phyloP scores from a whole-genome alignment of 768 basidiomycete species.

The Tricholomella constricta region DNA sequence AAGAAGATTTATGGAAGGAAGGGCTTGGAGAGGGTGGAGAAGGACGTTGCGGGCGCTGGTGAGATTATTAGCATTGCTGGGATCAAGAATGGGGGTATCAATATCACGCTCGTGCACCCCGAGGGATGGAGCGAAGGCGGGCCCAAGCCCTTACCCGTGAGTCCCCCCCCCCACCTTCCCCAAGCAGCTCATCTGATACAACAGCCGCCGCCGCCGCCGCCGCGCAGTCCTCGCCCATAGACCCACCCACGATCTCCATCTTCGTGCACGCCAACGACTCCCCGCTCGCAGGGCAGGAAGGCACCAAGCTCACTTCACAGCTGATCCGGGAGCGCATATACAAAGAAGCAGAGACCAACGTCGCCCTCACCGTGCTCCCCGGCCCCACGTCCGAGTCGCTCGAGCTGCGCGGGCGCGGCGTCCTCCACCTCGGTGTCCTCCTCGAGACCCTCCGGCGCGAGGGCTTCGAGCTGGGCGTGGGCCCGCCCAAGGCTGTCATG shows the following conservation, averaged over 20 bases:
- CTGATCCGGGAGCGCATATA: constrained; percentile 48
- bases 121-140: constrained; percentile 47
- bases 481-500: constrained; percentile 53
- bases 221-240: constrained; percentile 46
- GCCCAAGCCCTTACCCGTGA: constrained; percentile 40
- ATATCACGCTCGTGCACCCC: constrained; percentile 44
- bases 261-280: constrained; percentile 50
- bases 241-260: constrained; percentile 52
- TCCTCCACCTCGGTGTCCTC: constrained; percentile 52
- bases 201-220: no score
- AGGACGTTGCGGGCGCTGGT: constrained; percentile 45
- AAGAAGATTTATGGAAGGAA: constrained; percentile 43
- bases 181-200: neutral
- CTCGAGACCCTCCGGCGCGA: constrained; percentile 51
- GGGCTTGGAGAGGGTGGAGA: constrained; percentile 46
- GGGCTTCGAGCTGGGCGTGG: constrained; percentile 49
- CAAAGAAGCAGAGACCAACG: constrained; percentile 55
- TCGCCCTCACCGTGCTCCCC: constrained; percentile 49
- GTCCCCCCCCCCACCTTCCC: constrained; percentile 6
- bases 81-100: constrained; percentile 48
- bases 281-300: constrained; percentile 47
- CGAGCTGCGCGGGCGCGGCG: constrained; percentile 50
- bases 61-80: constrained; percentile 53
- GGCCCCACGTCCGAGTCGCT: constrained; percentile 52
- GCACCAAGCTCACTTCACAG: constrained; percentile 51